Base-by-base conservation (phyloP, 1,284 basidiomycete species). In the Moesziomyces parantarcticus region DNA sequence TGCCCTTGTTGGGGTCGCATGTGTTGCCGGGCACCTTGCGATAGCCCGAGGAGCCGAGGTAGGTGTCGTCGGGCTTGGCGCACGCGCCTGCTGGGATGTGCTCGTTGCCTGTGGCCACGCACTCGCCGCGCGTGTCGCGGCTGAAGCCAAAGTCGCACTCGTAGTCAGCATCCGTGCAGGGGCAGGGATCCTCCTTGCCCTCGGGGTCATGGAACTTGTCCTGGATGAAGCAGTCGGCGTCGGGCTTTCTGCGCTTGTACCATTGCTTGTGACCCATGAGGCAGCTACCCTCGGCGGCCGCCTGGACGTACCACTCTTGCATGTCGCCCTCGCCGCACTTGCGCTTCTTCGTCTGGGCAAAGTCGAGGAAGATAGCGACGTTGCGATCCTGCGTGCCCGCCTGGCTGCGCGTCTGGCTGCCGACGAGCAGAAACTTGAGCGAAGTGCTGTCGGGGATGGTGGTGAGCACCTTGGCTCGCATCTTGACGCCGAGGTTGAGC, bases 191-290 rank as follows among this genome's bases (percentile, higher is more conserved):
- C 69, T 94, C 92, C 65, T 92, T 89, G 29, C 88, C 76, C 14
- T 67, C 69, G 3, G 80, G 80, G 46, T 83, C 81, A 60, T 79
- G 86, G 62, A 83, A 83, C 85, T 97, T 94, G 73, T 95, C 88
- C 7, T 92, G 92, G n/a, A 99, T 90, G 72, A 92, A 95, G 80
- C 96, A 99, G 71, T 94, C 87, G 1, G 91, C 92, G 67, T 92
- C 88, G 0, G 89, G 83, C 85, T 94, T 97, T 80, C 95, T 88
- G 25, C 96, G 89, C 63, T 85, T 87, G 84, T 97, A 99, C 90
- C 92, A 97, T 91, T 98, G 96, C 91, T 92, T 94, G 83, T 93
- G 93, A 2, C 96, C 96, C 93, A 99, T 95, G 23, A 99, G 85
- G 85, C 96, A 99, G 42, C 53, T 52, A n/a, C 88, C 88, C 6